Conservation (phyloP, 139 green algal genomes). For the Picochlorum sp. region DNA sequence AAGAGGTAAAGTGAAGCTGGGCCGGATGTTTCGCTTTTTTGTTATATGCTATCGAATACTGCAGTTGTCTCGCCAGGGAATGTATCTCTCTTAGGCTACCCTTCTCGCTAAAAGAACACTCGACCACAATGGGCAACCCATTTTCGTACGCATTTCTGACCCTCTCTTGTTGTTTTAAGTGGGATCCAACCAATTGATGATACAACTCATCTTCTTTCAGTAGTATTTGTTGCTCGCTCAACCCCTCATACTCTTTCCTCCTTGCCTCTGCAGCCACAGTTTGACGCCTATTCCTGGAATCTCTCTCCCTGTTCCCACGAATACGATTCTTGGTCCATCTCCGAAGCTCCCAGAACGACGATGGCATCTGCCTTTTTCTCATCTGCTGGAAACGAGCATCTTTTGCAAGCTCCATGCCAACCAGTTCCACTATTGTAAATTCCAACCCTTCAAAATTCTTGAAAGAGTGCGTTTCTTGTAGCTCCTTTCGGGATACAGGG, state of each 20-base stretch:
- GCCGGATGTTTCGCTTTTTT: background rate
- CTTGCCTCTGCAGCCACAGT: constrained; percentile 1
- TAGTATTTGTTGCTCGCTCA: background rate
- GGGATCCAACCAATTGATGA: background rate
- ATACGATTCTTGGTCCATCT: background rate
- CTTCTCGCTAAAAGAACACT: constrained; percentile 10
- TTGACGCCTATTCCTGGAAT: background rate
- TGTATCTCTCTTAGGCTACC: constrained; percentile 9
- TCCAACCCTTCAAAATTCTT: background rate
- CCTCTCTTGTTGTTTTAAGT: background rate
- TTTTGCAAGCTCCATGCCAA: constrained; percentile 1
- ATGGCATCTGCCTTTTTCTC: constrained; percentile 3
- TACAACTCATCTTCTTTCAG: background rate
- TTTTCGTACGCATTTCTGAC: background rate
- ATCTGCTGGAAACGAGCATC: constrained; percentile 7
- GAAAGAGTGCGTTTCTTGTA: background rate
- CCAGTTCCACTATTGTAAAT: constrained; percentile 8
- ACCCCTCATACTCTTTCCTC: background rate
- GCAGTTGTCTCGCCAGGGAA: constrained; percentile 12
- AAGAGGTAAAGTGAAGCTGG: background rate
- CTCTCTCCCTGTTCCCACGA: constrained; percentile 3
- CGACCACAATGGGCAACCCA: background rate
- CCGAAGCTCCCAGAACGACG: constrained; percentile 13
- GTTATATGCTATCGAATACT: background rate
- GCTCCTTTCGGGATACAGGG: background rate